Evolutionary conservation across 805 yeast genomes (phyloP).

Genomic region (Crinitomyces ghanaensis): DNA sequence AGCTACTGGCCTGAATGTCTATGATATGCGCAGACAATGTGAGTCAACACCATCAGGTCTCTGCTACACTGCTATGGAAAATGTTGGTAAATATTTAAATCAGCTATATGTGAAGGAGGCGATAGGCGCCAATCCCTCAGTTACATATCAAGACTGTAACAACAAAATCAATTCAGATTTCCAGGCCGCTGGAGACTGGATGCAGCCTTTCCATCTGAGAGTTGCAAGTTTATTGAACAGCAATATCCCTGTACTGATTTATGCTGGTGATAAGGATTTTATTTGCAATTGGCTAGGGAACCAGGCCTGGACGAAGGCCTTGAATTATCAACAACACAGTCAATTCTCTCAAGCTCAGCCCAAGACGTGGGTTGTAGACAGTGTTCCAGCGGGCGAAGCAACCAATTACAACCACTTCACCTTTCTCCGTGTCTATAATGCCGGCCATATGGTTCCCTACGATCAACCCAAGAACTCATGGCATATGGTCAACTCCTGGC

Average conservation of each 20-base stretch:
- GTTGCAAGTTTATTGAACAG: conserved; percentile 52
- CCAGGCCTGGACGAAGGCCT: conserved; percentile 63
- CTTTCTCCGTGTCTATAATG: conserved; percentile 65
- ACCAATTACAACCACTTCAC: conserved; percentile 62
- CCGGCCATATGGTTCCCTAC: conserved; percentile 89
- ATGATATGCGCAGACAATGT: conserved; percentile 49
- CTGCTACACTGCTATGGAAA: conserved; percentile 46
- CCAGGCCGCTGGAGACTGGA: conserved; percentile 49
- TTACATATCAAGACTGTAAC: conserved; percentile 58
- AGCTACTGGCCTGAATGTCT: conserved; percentile 49
- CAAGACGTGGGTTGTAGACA: conserved; percentile 27
- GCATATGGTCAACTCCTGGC: conserved; percentile 57
- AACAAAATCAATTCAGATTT: conserved; percentile 60
- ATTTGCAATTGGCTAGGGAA: conserved; percentile 92
- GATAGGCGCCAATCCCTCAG: conserved; percentile 42
- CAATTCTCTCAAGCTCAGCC: conserved; percentile 36
- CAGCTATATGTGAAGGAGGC: conserved; percentile 41
- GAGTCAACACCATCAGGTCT: conserved; percentile 37
- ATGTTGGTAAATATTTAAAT: conserved; percentile 42
- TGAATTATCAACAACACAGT: conserved; percentile 51
- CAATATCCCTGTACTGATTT: conserved; percentile 68
- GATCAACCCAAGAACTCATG: conserved; percentile 64
- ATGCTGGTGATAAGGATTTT: conserved; percentile 92
- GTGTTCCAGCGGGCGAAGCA: conserved; percentile 45
- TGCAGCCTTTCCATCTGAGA: conserved; percentile 47